These are phyloP conservation scores for Cordyceps pruinosa DNA, from an alignment of 2,329 filamentous ascomycete genomes.

Conservation along the genomic window DNA sequence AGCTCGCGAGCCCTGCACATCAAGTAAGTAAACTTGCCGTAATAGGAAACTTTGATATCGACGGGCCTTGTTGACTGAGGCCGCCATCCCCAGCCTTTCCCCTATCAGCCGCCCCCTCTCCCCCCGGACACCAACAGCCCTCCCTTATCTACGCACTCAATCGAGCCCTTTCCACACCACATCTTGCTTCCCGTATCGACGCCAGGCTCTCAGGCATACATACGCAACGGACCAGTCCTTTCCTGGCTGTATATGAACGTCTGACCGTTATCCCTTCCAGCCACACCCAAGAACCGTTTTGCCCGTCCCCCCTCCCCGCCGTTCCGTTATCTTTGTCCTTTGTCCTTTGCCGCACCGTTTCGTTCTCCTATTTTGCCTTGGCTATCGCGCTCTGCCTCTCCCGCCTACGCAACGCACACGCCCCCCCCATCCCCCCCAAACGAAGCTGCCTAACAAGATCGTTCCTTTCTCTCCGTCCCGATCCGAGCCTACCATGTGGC, in stretches of 20 bases:
- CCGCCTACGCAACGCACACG: neutral
- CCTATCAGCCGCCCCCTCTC: neutral
- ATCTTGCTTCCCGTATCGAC: conserved; percentile 5
- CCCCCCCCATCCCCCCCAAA: neutral
- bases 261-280: neutral
- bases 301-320: neutral
- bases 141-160: conserved; percentile 1
- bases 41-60: neutral
- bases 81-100: neutral
- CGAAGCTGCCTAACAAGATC: conserved; percentile 8
- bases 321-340: neutral
- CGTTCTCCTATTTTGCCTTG: neutral
- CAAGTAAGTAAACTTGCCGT: neutral
- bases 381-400: neutral
- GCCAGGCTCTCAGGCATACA: conserved; percentile 10
- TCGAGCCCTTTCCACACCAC: neutral
- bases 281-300: neutral
- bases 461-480: conserved; percentile 9
- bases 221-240: neutral
- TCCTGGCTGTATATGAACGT: neutral
- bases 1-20: too few relatives aligned
- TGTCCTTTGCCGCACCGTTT: neutral
- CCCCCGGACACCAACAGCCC: neutral
- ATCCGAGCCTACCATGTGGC: conserved; percentile 7
- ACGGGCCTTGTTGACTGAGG: neutral